Evolutionary conservation across 306 rosid genomes (phyloP).

Genomic region (Prunus kanzakura): DNA sequence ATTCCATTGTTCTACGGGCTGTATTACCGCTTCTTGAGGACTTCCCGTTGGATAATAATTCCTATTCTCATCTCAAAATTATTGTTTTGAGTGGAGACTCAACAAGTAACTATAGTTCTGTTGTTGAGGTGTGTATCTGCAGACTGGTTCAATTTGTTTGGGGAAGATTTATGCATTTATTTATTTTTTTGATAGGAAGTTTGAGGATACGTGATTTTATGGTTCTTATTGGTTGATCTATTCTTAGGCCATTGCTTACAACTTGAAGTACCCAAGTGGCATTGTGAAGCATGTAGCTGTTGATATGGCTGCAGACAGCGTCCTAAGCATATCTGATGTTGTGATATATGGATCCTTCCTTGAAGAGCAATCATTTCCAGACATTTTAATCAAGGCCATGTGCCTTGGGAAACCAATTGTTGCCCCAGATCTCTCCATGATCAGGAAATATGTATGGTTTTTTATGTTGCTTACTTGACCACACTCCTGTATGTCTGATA

Average conservation of each 20-base stretch:
- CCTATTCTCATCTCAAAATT: constrained; percentile 49
- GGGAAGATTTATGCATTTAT: neutral
- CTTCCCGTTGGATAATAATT: constrained; percentile 43
- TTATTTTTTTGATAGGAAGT: neutral
- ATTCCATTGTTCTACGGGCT: constrained; percentile 75
- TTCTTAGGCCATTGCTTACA: constrained; percentile 61
- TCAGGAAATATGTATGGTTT: constrained; percentile 71
- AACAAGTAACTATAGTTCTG: constrained; percentile 61
- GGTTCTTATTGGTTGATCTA: constrained; percentile 30
- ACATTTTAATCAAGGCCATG: constrained; percentile 81
- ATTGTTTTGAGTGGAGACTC: constrained; percentile 70
- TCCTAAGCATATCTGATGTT: constrained; percentile 57
- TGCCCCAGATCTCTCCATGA: constrained; percentile 77
- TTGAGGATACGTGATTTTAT: constrained; percentile 13
- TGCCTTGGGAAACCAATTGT: constrained; percentile 84
- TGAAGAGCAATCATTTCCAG: constrained; percentile 84
- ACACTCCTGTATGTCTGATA: neutral
- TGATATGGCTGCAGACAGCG: constrained; percentile 53
- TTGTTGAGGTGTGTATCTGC: constrained; percentile 59
- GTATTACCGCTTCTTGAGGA: constrained; percentile 57
- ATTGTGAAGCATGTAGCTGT: constrained; percentile 66
- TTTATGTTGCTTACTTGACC: neutral
- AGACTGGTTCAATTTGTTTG: constrained; percentile 14
- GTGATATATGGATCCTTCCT: constrained; percentile 85
- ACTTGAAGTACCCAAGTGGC: constrained; percentile 76